Base-by-base conservation (phyloP, 148 eudicot species). In the Camellia japonica region DNA sequence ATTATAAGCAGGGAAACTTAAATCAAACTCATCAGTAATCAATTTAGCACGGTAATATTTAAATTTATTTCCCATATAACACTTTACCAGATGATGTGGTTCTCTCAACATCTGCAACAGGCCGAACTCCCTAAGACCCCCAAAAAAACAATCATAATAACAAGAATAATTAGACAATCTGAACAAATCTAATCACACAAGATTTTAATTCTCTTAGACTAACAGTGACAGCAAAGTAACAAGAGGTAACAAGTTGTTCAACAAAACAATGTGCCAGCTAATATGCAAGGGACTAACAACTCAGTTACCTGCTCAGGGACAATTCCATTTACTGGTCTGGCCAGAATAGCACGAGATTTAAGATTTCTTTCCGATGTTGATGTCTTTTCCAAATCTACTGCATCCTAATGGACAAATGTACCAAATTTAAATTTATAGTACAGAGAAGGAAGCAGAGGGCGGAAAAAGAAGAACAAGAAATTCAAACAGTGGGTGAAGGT, bases 291-390 rank as follows among this genome's bases (percentile, higher is more conserved):
- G 46, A 69, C 61, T 49, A 46, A 68, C 20, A 46, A 69, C 6
- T 58, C 8, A 44, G 46, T 19, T 82, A 96, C 99, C 92, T 91
- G 99, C 30, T 96, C 97, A 71, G 90, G 81, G 63, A 92, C 82
- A 46, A 87, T 78, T 70, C 99, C 99, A 82, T 96, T 96, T 55
- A 77, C 86, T 79, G 81, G 86, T 81, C 97, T 87, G 66, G 89
- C 88, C 83, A 96, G 87, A 80, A 94, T 81, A 72, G 89, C 89
- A 20, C 99, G 95, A 73, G 98, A 84, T 82, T 90, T 93, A 15
- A 84, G 75, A 83, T 87, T 86, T 88, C 90, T 93, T 78, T 94
- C 98, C 68, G 97, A 91, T 80, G 88, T 81, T 63, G 97, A 87
- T 76, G 82, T 90, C 85, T 90, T 93, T 54, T 93, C 98, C 61